A percentile compares a stretch with the other conserved stretches of the same genome.
Evolutionary conservation across 495 filamentous ascomycete genomes (phyloP).

Genomic region (Trichocladium antarcticum): DNA sequence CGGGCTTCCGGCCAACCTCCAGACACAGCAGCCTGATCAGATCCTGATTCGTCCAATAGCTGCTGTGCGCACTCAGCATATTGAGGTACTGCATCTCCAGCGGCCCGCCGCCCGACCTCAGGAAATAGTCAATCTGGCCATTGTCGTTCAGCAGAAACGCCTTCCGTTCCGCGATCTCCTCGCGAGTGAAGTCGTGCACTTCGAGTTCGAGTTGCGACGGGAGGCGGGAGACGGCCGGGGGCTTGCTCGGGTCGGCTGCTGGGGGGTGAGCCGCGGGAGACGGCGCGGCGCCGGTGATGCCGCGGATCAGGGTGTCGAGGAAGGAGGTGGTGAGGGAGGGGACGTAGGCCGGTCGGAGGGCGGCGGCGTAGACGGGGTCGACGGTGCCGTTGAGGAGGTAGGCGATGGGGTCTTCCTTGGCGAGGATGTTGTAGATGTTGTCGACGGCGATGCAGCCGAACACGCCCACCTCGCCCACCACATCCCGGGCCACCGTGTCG

Average conservation of each 20-base stretch:
- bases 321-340: conserved; percentile 60
- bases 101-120: conserved; percentile 67
- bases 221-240: conserved; percentile 45
- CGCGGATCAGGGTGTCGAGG: conserved; percentile 49
- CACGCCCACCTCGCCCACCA: conserved; percentile 62
- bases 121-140: conserved; percentile 82
- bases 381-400: conserved; percentile 87
- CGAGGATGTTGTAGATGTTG: conserved; percentile 90
- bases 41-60: conserved; percentile 80
- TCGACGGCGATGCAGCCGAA: conserved; percentile 90
- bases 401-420: conserved; percentile 58
- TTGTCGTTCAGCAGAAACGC: conserved; percentile 87
- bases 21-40: conserved; percentile 78
- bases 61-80: conserved; percentile 93
- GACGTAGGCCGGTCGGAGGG: conserved; percentile 64
- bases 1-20: conserved; percentile 69
- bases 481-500: conserved; percentile 49
- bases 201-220: conserved; percentile 90
- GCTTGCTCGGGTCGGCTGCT: conserved; percentile 18
- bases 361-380: conserved; percentile 64
- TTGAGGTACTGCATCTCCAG: conserved; percentile 93
- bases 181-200: conserved; percentile 85
- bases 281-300: conserved; percentile 21
- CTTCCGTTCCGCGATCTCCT: conserved; percentile 85
- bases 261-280: conserved; percentile 3